Conservation (phyloP, 495 filamentous ascomycete species). For the Amorphotheca resinae region DNA sequence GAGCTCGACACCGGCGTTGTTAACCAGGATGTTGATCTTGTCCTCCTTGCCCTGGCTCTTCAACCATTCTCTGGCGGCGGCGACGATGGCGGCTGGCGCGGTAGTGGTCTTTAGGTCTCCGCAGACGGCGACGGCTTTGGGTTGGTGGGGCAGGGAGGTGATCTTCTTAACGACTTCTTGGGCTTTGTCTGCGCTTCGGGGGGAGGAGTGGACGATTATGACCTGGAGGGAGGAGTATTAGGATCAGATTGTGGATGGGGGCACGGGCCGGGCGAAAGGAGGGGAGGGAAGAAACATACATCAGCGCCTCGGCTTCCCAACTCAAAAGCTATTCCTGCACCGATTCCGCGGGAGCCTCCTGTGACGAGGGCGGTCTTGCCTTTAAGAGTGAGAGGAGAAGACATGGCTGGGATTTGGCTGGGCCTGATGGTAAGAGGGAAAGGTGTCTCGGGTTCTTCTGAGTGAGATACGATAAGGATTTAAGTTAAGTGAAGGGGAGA, state of each 20-base stretch:
- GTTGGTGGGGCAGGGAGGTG: slow-evolving; percentile 3
- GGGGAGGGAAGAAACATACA: slow-evolving; percentile 45
- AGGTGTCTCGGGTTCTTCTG: too few relatives aligned
- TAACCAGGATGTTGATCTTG: slow-evolving; percentile 50
- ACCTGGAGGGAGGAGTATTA: background rate
- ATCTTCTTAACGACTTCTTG: slow-evolving; percentile 35
- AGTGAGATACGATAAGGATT: too few relatives aligned
- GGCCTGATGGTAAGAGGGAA: too few relatives aligned
- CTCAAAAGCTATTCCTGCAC: slow-evolving; percentile 39
- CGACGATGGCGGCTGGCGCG: slow-evolving; percentile 46
- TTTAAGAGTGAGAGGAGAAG: slow-evolving; percentile 21
- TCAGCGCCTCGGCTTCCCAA: slow-evolving; percentile 43
- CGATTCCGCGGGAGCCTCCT: slow-evolving; percentile 54
- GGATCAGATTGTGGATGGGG: background rate
- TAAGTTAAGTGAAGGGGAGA: too few relatives aligned
- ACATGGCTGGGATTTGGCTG: background rate
- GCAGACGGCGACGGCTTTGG: slow-evolving; percentile 39
- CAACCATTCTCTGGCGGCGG: slow-evolving; percentile 42
- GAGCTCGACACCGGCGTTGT: slow-evolving; percentile 44
- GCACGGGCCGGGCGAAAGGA: too few relatives aligned
- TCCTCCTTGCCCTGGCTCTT: slow-evolving; percentile 16
- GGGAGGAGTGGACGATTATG: slow-evolving; percentile 1
- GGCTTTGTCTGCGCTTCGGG: slow-evolving; percentile 31
- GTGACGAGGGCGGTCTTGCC: slow-evolving; percentile 52
- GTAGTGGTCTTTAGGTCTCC: slow-evolving; percentile 48